phyloP scores from a whole-genome alignment of 352 stramenopile genomes.

The Globisporangium parvum region DNA sequence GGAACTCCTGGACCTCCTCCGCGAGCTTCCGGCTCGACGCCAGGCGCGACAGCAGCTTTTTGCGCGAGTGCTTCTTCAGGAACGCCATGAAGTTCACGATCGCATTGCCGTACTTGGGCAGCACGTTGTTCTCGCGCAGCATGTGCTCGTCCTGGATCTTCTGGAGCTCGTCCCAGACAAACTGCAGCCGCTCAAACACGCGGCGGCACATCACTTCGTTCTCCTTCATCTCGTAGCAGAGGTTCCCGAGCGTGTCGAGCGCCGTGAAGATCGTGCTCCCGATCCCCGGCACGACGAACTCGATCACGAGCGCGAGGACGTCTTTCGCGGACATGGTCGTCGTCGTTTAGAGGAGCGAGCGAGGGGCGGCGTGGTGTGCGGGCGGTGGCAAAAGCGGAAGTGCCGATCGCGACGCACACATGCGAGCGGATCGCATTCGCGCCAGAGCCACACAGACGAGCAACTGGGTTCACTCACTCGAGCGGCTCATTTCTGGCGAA shows the following conservation, averaged over 20 bases:
- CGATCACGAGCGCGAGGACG: conserved; percentile 11
- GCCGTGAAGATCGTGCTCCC: conserved; percentile 25
- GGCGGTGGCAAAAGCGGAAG: not conserved
- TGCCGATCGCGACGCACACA: too few species aligned
- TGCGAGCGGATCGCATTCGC: not conserved
- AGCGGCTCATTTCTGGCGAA: too few species aligned
- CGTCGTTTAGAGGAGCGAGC: too few species aligned
- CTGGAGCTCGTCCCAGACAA: conserved; percentile 27
- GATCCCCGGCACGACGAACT: conserved; percentile 30
- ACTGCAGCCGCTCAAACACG: conserved; percentile 19
- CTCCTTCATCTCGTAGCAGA: conserved; percentile 25
- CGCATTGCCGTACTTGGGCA: conserved; percentile 26
- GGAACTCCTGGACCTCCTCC: conserved; percentile 12
- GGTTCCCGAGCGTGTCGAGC: conserved; percentile 18
- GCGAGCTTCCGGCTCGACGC: conserved; percentile 11
- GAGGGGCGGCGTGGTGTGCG: too few species aligned
- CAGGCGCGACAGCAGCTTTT: conserved; percentile 15
- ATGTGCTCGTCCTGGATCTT: conserved; percentile 30
- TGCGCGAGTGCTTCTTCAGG: conserved; percentile 15
- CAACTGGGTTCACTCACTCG: too few species aligned
- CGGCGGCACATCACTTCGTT: conserved; percentile 14
- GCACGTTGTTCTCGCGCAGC: conserved; percentile 26
- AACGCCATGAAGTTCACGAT: conserved; percentile 29
- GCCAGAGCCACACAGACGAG: too few species aligned
- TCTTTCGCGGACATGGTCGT: conserved; percentile 7